A percentile compares a stretch with the other conserved stretches of the same genome.
Evolutionary conservation across 176 grass and related monocot genomes (phyloP).

Genomic region (Chloris gayana): DNA sequence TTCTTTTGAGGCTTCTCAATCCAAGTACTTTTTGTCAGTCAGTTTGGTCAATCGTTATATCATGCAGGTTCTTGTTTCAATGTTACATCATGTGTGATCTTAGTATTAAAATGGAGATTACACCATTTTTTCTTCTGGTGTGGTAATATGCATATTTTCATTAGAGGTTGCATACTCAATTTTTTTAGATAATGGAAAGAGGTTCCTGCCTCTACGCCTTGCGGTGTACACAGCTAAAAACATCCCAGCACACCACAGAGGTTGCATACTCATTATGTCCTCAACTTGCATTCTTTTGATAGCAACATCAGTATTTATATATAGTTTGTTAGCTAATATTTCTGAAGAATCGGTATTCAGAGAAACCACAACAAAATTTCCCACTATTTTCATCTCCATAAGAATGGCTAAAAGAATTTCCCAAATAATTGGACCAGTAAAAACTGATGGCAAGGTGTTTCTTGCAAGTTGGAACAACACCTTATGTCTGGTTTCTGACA

Average conservation of each 20-base stretch:
- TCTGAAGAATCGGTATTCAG: neutral
- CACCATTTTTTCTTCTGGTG: neutral
- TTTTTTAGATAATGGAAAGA: too few relatives aligned
- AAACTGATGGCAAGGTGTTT: neutral
- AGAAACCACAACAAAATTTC: neutral
- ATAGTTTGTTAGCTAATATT: neutral
- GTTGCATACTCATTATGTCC: neutral
- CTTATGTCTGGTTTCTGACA: conserved; percentile 14
- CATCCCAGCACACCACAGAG: too few relatives aligned
- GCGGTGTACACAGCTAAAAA: too few relatives aligned
- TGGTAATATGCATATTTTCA: conserved; percentile 13
- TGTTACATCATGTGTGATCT: conserved; percentile 4
- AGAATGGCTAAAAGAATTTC: too few relatives aligned
- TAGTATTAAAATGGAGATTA: conserved; percentile 20
- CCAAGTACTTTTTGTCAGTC: conserved; percentile 98
- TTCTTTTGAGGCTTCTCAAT: conserved; percentile 73
- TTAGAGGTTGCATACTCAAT: conserved; percentile 6
- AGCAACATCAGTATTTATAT: neutral
- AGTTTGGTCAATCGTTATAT: conserved; percentile 92
- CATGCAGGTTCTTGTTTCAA: conserved; percentile 62
- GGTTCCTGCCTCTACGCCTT: too few relatives aligned
- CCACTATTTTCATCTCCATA: too few relatives aligned
- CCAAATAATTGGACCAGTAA: conserved; percentile 9
- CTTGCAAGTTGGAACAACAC: neutral
- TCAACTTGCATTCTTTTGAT: conserved; percentile 8